Evolutionary conservation across 805 yeast genomes (phyloP).

Genomic region (Starmerella apicola): DNA sequence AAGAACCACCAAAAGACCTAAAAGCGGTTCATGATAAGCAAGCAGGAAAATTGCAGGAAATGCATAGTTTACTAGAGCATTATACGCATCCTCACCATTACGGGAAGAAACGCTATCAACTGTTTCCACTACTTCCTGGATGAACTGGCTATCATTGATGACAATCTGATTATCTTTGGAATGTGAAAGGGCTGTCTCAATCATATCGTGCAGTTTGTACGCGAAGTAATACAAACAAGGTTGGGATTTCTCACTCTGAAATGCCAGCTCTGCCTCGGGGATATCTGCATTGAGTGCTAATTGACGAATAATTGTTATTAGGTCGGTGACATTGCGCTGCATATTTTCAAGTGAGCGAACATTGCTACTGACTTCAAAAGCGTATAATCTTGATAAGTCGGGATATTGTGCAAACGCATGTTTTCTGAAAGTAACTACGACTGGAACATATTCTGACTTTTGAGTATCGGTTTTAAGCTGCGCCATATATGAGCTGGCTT

Average conservation of each 20-base stretch:
- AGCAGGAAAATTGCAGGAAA: conserved; percentile 9
- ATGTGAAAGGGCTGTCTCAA: conserved; percentile 1
- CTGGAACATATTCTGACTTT: not conserved
- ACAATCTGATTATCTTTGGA: not conserved
- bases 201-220: conserved; percentile 8
- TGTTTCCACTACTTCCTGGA: conserved; percentile 9
- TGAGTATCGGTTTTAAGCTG: too few relatives aligned
- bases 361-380: not conserved
- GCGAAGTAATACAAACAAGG: conserved; percentile 11
- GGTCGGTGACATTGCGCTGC: conserved; percentile 1
- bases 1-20: not conserved
- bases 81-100: conserved; percentile 4
- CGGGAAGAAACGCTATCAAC: conserved; percentile 1
- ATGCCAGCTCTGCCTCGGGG: not conserved
- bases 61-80: conserved; percentile 10
- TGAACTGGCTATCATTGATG: conserved; percentile 4
- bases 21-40: not conserved
- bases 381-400: not conserved
- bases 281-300: not conserved
- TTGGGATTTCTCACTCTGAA: not conserved
- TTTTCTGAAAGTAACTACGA: conserved; percentile 2
- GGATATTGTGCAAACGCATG: conserved; percentile 6
- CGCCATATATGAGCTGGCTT: too few relatives aligned
- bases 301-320: not conserved
- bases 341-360: conserved; percentile 3